Evolutionary conservation across 2,329 filamentous ascomycete genomes (phyloP).

Genomic region (Monosporascus sp.): DNA sequence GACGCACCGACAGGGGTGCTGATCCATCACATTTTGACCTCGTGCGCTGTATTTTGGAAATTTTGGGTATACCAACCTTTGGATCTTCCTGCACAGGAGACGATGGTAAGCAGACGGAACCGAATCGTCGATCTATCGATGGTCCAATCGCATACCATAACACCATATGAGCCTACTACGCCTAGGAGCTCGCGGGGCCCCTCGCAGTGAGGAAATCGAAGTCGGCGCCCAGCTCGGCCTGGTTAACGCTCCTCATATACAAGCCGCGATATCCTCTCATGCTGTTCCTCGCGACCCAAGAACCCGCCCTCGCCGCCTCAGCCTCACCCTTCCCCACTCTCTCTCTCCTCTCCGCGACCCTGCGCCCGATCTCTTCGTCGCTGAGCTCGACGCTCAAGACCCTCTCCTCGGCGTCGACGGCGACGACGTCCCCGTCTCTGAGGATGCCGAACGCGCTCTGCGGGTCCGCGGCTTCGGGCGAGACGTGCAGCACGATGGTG

Average conservation of each 20-base stretch:
- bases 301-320: slow-evolving; percentile 15
- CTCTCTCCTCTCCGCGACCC: slow-evolving; percentile 57
- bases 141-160: too few relatives aligned
- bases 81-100: too few relatives aligned
- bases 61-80: too few relatives aligned
- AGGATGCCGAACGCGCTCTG: slow-evolving; percentile 75
- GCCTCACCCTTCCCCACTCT: slow-evolving; percentile 19
- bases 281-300: slow-evolving; percentile 30
- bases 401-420: slow-evolving; percentile 67
- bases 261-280: slow-evolving; percentile 53
- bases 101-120: too few relatives aligned
- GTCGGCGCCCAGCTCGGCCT: slow-evolving; percentile 53
- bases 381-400: slow-evolving; percentile 54
- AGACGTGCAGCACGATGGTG: slow-evolving; percentile 84
- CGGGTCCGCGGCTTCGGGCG: slow-evolving; percentile 73
- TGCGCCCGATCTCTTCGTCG: slow-evolving; percentile 60
- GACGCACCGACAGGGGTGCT: too few relatives aligned
- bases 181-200: neutral
- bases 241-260: slow-evolving; percentile 54
- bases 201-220: slow-evolving; percentile 49
- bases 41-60: too few relatives aligned
- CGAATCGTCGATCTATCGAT: too few relatives aligned
- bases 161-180: neutral
- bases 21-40: too few relatives aligned
- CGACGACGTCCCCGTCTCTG: slow-evolving; percentile 69